Evolutionary conservation across 495 filamentous ascomycete genomes (phyloP).

Genomic region (Tuber calosporum): DNA sequence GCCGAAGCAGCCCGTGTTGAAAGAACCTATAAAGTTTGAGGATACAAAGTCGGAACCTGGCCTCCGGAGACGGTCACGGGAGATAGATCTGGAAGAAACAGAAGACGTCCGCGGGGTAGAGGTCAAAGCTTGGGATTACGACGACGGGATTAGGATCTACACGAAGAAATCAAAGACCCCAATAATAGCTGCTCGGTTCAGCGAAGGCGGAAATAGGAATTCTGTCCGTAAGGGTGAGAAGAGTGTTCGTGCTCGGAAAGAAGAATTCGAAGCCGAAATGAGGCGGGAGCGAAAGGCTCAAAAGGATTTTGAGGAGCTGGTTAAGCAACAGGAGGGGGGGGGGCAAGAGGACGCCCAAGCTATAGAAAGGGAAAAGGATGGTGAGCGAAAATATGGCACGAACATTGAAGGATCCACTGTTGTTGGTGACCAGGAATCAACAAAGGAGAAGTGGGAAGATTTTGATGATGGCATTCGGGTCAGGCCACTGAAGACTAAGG

Average conservation of each 20-base stretch:
- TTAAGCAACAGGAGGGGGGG: slow-evolving; percentile 35
- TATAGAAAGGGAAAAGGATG: slow-evolving; percentile 18
- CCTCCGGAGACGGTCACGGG: slow-evolving; percentile 1
- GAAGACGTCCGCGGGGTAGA: slow-evolving; percentile 27
- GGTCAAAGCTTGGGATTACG: slow-evolving; percentile 38
- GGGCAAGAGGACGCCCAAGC: slow-evolving; percentile 23
- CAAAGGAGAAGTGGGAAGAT: slow-evolving; percentile 31
- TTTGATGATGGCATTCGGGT: slow-evolving; percentile 36
- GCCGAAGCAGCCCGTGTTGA: background rate
- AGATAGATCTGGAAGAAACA: slow-evolving; percentile 15
- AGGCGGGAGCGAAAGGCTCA: slow-evolving; percentile 27
- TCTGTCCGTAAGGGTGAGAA: slow-evolving; percentile 39
- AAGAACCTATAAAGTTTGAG: slow-evolving; percentile 1
- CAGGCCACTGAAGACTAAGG: slow-evolving; percentile 33
- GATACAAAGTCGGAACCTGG: slow-evolving; percentile 2
- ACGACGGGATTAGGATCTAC: slow-evolving; percentile 40
- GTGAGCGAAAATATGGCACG: slow-evolving; percentile 17
- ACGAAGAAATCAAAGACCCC: slow-evolving; percentile 34
- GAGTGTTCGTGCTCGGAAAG: slow-evolving; percentile 37
- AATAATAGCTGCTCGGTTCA: slow-evolving; percentile 22
- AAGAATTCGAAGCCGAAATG: slow-evolving; percentile 39
- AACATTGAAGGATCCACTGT: slow-evolving; percentile 32
- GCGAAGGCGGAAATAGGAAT: slow-evolving; percentile 26
- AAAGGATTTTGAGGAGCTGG: slow-evolving; percentile 29
- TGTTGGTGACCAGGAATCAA: slow-evolving; percentile 24